Base-by-base conservation (phyloP, 345 rosid genomes). In the Corymbia maculata region DNA sequence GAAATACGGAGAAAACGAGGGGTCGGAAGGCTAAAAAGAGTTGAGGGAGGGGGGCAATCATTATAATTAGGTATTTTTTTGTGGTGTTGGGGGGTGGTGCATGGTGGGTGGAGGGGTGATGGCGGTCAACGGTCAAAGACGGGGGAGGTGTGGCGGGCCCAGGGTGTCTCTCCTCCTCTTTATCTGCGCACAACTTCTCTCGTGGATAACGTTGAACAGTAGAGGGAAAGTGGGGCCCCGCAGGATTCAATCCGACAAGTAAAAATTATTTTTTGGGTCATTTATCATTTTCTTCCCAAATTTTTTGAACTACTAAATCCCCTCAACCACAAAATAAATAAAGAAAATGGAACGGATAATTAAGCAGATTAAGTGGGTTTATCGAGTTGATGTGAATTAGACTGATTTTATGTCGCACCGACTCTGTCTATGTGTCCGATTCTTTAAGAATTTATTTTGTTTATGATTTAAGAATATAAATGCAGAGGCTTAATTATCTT, bases 71-170 rank as follows among this genome's bases (percentile, higher is more conserved):
- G 32, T 36, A 36, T 61, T 61, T 61, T 12, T 26, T 28, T 12
- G 28, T 26, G 28, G 61, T 61, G 68, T 26, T 15, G 32, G 26
- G 19, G 42, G 6, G 14, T 28, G 22, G 51, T n/a, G 36, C 57
- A 64, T n/a, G 9, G 75, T 28, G 52, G n/a, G 85, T 66, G 85
- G 4, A 44, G 0, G 55, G 42, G 42, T 42, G 89, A 55, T 87
- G 88, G 89, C 89, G 85, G 96, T 95, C 96, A 94, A 94, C 85
- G 94, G 95, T 94, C 95, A 94, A 93, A 93, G 94, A 80, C 44
- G 80, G 86, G 80, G 88, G 88, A 93, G 89, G 91, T 92, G 91
- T 93, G 82, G 96, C 85, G 95, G 95, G 94, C 91, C 94, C 94
- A 92, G 93, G 93, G 82, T 93, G 95, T 93, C 93, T 32, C 80